phyloP scores from a whole-genome alignment of 129 eudicot genomes.

The Artemisia annua region DNA sequence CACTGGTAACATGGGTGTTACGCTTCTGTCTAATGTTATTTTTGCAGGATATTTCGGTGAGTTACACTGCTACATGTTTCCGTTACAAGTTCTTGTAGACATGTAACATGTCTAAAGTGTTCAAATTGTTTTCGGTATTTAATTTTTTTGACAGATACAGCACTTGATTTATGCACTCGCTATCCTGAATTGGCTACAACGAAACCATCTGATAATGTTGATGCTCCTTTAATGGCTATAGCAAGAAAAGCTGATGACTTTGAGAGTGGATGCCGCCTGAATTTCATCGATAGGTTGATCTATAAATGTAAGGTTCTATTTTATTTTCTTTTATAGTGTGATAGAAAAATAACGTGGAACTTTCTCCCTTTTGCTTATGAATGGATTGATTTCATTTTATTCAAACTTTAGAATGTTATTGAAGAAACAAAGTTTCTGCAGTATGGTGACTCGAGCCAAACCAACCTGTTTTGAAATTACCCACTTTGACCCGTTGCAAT shows the following conservation, averaged over 20 bases:
- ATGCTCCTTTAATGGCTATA: conserved; percentile 45
- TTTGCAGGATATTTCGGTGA: conserved; percentile 44
- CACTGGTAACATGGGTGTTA: conserved; percentile 35
- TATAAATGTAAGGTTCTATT: conserved; percentile 29
- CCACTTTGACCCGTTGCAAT: neutral
- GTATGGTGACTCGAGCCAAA: neutral
- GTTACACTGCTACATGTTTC: neutral
- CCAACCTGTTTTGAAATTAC: neutral
- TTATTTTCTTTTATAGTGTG: conserved; percentile 1
- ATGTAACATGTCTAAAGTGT: neutral
- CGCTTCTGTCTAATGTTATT: conserved; percentile 37
- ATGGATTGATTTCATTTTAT: no score
- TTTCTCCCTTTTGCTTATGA: neutral
- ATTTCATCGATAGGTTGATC: conserved; percentile 35
- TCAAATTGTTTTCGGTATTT: neutral
- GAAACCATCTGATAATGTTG: conserved; percentile 32
- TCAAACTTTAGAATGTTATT: no score
- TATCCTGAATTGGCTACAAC: conserved; percentile 47
- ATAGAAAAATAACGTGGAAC: neutral
- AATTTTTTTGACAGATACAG: conserved; percentile 34
- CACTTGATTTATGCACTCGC: conserved; percentile 34
- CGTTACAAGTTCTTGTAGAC: neutral
- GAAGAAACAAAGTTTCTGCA: no score
- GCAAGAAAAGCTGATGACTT: conserved; percentile 47
- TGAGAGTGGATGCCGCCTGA: conserved; percentile 43